Evolutionary conservation across 2,329 filamentous ascomycete species (phyloP).

Genomic region (Ceratocystis colombiana): DNA sequence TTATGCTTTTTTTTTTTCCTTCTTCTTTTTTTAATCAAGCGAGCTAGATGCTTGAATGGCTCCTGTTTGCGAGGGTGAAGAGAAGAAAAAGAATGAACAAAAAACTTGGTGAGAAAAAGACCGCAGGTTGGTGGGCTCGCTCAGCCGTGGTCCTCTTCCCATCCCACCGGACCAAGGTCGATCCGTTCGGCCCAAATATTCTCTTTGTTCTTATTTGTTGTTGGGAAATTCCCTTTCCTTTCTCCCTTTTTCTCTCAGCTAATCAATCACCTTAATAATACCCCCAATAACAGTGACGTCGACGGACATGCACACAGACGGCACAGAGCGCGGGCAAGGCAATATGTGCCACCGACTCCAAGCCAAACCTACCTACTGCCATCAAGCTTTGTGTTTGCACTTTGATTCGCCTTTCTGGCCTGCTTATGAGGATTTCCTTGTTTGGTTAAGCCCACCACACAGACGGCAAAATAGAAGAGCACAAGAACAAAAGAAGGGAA

Average conservation of each 20-base stretch:
- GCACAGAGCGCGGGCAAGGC: neutral
- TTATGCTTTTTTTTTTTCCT: neutral
- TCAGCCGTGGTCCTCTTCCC: slow-evolving; percentile 3
- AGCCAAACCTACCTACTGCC: neutral
- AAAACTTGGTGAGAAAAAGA: neutral
- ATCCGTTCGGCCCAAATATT: neutral
- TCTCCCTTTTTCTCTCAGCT: neutral
- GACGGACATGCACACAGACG: slow-evolving; percentile 1
- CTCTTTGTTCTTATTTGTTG: neutral
- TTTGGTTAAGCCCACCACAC: neutral
- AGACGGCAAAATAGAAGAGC: neutral
- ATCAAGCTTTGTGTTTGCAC: slow-evolving; percentile 4
- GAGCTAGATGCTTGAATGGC: neutral
- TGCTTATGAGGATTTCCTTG: neutral
- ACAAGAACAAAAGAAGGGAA: neutral
- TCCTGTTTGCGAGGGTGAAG: neutral
- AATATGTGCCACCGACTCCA: neutral
- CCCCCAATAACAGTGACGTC: slow-evolving; percentile 3
- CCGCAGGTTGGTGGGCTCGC: neutral
- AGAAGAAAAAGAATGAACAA: neutral
- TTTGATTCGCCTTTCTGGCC: neutral
- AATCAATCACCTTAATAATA: neutral
- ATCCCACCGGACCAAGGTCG: neutral
- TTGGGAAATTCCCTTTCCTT: neutral
- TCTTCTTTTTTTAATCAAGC: neutral